phyloP scores from a whole-genome alignment of 2,329 filamentous ascomycete genomes.

The Sarocladiaceae sp. region DNA sequence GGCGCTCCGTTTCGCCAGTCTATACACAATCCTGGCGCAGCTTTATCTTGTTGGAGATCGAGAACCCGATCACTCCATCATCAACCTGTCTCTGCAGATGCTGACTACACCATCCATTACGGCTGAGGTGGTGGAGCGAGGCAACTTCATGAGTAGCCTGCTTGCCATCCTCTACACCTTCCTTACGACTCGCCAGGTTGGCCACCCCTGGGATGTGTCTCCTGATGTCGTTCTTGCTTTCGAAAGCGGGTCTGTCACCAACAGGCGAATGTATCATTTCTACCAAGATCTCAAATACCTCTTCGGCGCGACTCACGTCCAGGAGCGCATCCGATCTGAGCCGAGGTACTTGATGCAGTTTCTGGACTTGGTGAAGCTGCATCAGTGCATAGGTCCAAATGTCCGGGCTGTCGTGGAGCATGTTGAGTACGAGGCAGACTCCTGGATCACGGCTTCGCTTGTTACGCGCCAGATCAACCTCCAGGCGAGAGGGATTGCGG shows the following conservation, averaged over 20 bases:
- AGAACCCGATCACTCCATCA: conserved; percentile 96
- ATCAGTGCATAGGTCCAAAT: conserved; percentile 96
- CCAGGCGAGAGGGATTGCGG: conserved; percentile 79
- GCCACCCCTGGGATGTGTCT: conserved; percentile 83
- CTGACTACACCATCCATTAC: conserved; percentile 95
- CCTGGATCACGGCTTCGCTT: conserved; percentile 93
- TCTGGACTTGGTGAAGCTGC: conserved; percentile 87
- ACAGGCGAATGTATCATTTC: conserved; percentile 94
- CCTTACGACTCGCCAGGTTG: conserved; percentile 89
- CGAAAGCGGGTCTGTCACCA: conserved; percentile 90
- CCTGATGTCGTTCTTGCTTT: conserved; percentile 83
- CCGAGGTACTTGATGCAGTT: conserved; percentile 89
- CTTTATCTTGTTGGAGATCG: conserved; percentile 92
- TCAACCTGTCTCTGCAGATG: conserved; percentile 95
- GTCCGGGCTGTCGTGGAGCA: conserved; percentile 86
- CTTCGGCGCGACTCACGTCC: conserved; percentile 81
- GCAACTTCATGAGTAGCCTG: conserved; percentile 91
- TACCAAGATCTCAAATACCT: conserved; percentile 92
- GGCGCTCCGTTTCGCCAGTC: conserved; percentile 84
- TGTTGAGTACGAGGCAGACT: conserved; percentile 96
- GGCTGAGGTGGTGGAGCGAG: conserved; percentile 86
- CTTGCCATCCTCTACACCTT: conserved; percentile 98
- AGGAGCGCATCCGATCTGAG: conserved; percentile 75
- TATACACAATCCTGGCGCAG: conserved; percentile 91
- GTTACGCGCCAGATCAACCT: conserved; percentile 94